Evolutionary conservation across 768 basidiomycete genomes (phyloP).

Genomic region (Tylopilus sp.): DNA sequence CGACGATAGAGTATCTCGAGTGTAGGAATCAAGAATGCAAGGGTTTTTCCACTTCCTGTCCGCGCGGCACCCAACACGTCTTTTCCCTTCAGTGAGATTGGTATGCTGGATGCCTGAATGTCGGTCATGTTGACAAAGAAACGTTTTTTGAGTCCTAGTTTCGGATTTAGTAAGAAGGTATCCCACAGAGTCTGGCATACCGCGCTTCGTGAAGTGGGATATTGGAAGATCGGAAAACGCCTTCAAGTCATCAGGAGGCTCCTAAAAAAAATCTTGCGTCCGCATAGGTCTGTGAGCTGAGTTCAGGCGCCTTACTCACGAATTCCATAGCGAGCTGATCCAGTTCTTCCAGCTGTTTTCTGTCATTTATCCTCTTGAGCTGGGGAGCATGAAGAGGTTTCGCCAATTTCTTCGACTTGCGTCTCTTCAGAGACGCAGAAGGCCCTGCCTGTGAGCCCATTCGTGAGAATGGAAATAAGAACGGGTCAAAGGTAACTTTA

Average conservation of each 20-base stretch:
- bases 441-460: conserved; percentile 22
- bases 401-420: conserved; percentile 16
- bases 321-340: conserved; percentile 48
- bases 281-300: not conserved
- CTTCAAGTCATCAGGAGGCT: conserved; percentile 43
- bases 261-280: conserved; percentile 38
- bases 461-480: too few relatives aligned
- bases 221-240: conserved; percentile 76
- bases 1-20: conserved; percentile 61
- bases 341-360: conserved; percentile 48
- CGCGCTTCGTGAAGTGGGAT: conserved; percentile 71
- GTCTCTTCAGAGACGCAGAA: conserved; percentile 9
- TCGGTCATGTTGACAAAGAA: conserved; percentile 88
- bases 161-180: conserved; percentile 4
- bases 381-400: conserved; percentile 24
- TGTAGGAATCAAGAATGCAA: conserved; percentile 67
- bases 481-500: not conserved
- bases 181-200: conserved; percentile 30
- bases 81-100: conserved; percentile 55
- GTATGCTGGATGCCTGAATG: conserved; percentile 61
- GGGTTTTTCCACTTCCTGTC: conserved; percentile 73
- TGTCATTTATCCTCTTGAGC: conserved; percentile 43
- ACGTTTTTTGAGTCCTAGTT: conserved; percentile 75
- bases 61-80: conserved; percentile 69
- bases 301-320: conserved; percentile 35